Percentiles rank a stretch among this genome's conserved stretches.
Evolutionary conservation across 768 basidiomycete genomes (phyloP).

Genomic region (Leucocoprinus leucothites): DNA sequence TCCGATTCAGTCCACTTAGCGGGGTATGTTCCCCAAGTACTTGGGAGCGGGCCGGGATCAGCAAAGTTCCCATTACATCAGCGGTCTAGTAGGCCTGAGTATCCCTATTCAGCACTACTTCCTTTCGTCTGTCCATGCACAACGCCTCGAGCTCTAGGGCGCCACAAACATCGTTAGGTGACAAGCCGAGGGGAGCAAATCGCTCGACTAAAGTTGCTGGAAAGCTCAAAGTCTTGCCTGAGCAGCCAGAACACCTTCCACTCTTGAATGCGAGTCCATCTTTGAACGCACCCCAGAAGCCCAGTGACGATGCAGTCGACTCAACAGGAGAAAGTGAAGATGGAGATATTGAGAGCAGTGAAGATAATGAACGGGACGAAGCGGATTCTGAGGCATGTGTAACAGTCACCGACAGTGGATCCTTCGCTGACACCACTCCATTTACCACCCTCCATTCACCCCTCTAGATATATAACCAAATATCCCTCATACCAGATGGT

Average conservation of each 20-base stretch:
- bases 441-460: conserved; percentile 3
- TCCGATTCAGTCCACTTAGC: no score
- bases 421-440: background rate
- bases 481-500: conserved; percentile 91
- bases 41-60: background rate
- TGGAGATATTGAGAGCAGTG: conserved; percentile 61
- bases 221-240: conserved; percentile 86
- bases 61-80: conserved; percentile 6
- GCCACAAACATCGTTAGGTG: conserved; percentile 27
- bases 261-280: conserved; percentile 24
- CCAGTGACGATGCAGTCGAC: conserved; percentile 11
- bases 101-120: background rate
- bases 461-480: conserved; percentile 84
- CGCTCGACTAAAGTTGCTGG: conserved; percentile 79
- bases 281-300: conserved; percentile 31
- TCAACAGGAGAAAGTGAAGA: conserved; percentile 64
- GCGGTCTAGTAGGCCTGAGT: background rate
- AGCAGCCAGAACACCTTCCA: conserved; percentile 64
- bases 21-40: no score
- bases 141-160: conserved; percentile 3
- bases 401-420: background rate
- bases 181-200: conserved; percentile 69
- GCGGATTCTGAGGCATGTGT: conserved; percentile 59
- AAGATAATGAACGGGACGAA: conserved; percentile 45
- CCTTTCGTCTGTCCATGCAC: conserved; percentile 2